Base-by-base conservation (phyloP, 306 rosid species). In the Vicia sativa region DNA sequence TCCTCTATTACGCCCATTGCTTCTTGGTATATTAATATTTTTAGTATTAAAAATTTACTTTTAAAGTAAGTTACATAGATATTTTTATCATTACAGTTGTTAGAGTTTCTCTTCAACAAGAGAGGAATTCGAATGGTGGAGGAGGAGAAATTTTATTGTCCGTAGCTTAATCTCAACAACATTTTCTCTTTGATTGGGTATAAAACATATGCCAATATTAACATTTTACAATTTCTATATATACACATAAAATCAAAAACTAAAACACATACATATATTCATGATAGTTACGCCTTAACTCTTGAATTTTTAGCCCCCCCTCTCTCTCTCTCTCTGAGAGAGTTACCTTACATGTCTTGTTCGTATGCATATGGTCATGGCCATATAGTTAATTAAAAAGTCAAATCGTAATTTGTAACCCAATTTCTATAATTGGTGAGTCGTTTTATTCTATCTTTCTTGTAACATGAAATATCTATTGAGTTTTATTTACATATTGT, bases 341-440 rank as follows among this genome's bases (percentile, higher is more conserved):
- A 62, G 49, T 3, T 4, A 0, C 1, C 11, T 7, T 4, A 1
- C 1, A 6, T 7, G 6, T 12, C 19, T 41, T 3, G 8, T 41
- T 62, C 10, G 13, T 29, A 31, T 31, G 23, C 12, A 1, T 12
- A 52, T 43, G 54, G 9, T 1, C 8, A 45, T 43, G 48, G 11
- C 13, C 62, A 28, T 9, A 37, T 58, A 21, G 4, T 29, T 34
- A 2, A 3, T 19, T 55, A 11, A 25, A 56, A 72, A 11, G 59
- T 5, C 31, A 18, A 70, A 57, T 25, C 6, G 29, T 29, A 38
- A 42, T 44, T 73, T 25, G 65, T 62, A 37, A 73, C 70, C 65
- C 73, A 64, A 52, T 0, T 76, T 75, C 67, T 77, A 41, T 15
- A 72, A 46, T 68, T 18, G 78, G 89, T 89, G 52, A 84, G 89